These are phyloP conservation scores for Cavenderia fasciculata DNA, from an alignment of 78 protist genomes.

Conservation along the genomic window DNA sequence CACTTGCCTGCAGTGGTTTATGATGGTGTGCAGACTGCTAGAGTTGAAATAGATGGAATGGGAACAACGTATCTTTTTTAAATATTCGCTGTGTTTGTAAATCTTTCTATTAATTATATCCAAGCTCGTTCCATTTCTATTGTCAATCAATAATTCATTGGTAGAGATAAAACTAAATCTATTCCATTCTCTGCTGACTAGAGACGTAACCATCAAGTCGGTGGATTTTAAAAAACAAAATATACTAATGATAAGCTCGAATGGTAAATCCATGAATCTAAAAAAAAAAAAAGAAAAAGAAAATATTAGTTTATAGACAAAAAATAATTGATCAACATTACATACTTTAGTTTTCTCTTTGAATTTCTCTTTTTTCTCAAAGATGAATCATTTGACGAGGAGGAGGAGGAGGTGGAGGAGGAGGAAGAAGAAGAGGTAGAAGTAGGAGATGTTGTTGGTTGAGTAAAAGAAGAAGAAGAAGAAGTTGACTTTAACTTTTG, in stretches of 20 bases:
- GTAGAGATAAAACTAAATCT: slow-evolving; percentile 43
- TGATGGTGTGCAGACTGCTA: not conserved
- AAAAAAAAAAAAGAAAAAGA: not conserved
- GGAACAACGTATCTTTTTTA: slow-evolving; percentile 25
- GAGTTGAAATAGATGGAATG: not conserved
- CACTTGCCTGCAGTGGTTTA: slow-evolving; percentile 21
- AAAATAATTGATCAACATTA: not conserved
- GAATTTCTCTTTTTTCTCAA: not conserved
- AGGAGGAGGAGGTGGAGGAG: not conserved
- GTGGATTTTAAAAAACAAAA: slow-evolving; percentile 40
- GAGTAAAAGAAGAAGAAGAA: not conserved
- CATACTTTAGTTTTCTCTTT: not conserved
- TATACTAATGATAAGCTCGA: slow-evolving; percentile 35
- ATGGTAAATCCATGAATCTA: slow-evolving; percentile 62
- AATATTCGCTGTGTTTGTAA: slow-evolving; percentile 56
- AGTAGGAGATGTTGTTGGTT: not conserved
- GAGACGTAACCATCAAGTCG: slow-evolving; percentile 33
- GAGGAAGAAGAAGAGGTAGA: slow-evolving; percentile 7
- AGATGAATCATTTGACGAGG: not conserved
- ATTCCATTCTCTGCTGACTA: slow-evolving; percentile 45
- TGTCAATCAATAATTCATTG: slow-evolving; percentile 34
- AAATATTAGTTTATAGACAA: not conserved
- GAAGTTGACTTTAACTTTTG: not conserved
- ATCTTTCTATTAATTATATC: slow-evolving; percentile 54
- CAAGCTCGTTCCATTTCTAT: not conserved